Evolutionary conservation across 2,329 filamentous ascomycete genomes (phyloP).

Genomic region (Claviceps digitariae): DNA sequence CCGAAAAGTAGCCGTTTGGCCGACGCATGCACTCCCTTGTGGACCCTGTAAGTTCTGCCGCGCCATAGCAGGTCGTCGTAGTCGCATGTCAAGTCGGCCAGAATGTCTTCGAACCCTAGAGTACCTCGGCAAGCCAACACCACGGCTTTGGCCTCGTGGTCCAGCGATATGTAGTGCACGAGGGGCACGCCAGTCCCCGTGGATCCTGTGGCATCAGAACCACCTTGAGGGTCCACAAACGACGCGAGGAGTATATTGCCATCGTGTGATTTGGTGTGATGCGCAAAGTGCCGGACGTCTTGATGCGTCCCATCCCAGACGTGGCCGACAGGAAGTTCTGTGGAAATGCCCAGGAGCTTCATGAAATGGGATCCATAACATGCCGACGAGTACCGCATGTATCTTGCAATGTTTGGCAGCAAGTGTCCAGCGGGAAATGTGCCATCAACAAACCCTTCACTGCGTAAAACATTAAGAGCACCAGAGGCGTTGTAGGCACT

Average conservation of each 20-base stretch:
- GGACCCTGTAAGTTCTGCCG: constrained; percentile 52
- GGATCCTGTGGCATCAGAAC: constrained; percentile 49
- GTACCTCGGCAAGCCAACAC: constrained; percentile 62
- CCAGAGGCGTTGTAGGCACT: constrained; percentile 34
- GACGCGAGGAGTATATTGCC: constrained; percentile 53
- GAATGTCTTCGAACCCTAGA: constrained; percentile 58
- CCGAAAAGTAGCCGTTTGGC: constrained; percentile 54
- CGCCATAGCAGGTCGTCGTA: constrained; percentile 54
- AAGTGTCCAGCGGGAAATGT: constrained; percentile 48
- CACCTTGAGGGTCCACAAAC: constrained; percentile 55
- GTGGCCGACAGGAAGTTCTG: constrained; percentile 30
- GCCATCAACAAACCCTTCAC: constrained; percentile 40
- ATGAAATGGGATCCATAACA: constrained; percentile 53
- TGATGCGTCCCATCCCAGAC: constrained; percentile 37
- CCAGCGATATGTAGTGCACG: constrained; percentile 59
- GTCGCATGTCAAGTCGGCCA: constrained; percentile 62
- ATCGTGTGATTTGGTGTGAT: constrained; percentile 44
- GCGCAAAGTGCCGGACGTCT: constrained; percentile 49
- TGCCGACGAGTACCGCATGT: constrained; percentile 53
- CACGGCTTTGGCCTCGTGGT: constrained; percentile 57
- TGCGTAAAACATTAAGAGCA: constrained; percentile 33
- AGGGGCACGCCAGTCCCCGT: constrained; percentile 55
- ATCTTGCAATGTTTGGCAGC: constrained; percentile 47
- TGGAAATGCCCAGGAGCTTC: constrained; percentile 47
- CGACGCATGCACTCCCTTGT: constrained; percentile 62